Conservation (phyloP, 2,329 filamentous ascomycete genomes). For the Podosphaera aphanis region DNA sequence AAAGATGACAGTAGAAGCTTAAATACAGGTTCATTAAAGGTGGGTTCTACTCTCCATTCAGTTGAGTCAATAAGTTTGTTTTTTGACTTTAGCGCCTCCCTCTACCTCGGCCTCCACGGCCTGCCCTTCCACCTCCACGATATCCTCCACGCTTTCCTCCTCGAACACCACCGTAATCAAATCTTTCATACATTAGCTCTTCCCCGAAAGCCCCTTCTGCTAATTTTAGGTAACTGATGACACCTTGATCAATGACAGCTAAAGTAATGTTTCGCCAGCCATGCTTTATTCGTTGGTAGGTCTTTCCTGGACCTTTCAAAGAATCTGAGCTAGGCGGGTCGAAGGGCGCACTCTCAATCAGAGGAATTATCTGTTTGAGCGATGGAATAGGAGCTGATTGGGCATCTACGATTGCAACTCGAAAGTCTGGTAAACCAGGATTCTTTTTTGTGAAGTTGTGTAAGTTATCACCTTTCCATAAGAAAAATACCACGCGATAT, state of each 20-base stretch:
- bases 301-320: slow-evolving; percentile 22
- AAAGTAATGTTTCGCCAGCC: slow-evolving; percentile 66
- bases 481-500: slow-evolving; percentile 54
- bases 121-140: slow-evolving; percentile 18
- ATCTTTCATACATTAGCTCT: slow-evolving; percentile 45
- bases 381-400: slow-evolving; percentile 49
- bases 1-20: no score
- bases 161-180: slow-evolving; percentile 20
- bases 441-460: slow-evolving; percentile 53
- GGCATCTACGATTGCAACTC: slow-evolving; percentile 60
- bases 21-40: no score
- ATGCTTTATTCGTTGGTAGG: slow-evolving; percentile 63
- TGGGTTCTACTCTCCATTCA: background rate
- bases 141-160: slow-evolving; percentile 18
- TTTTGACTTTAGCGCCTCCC: background rate
- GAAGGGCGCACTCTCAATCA: slow-evolving; percentile 53
- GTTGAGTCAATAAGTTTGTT: slow-evolving; percentile 2
- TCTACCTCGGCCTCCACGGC: slow-evolving; percentile 11
- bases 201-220: slow-evolving; percentile 58
- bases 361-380: slow-evolving; percentile 41
- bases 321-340: slow-evolving; percentile 27
- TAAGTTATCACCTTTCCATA: slow-evolving; percentile 48
- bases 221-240: slow-evolving; percentile 70
- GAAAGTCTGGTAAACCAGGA: slow-evolving; percentile 60
- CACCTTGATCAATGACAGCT: slow-evolving; percentile 70